A percentile compares a stretch with the other conserved stretches of the same genome.
Conservation (phyloP, 352 stramenopile genomes). For the Phytophthora pseudosyringae region DNA sequence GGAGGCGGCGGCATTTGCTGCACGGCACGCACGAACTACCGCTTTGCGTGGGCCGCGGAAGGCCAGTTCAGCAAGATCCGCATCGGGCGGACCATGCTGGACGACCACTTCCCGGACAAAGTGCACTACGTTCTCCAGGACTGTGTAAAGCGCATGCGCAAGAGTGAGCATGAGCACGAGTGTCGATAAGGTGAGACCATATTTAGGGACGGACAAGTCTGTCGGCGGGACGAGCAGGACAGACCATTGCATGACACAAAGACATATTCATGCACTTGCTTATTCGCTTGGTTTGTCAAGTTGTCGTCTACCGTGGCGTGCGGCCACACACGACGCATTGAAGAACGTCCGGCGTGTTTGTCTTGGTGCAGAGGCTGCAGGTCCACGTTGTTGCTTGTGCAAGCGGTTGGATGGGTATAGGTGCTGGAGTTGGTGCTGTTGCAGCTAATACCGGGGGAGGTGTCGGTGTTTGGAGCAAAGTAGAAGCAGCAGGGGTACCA, state of each 20-base stretch:
- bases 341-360: conserved; percentile 47
- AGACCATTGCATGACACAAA: conserved; percentile 17
- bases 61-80: conserved; percentile 75
- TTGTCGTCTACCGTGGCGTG: conserved; percentile 37
- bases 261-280: conserved; percentile 11
- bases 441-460: background rate
- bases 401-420: conserved; percentile 9
- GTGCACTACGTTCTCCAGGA: conserved; percentile 88
- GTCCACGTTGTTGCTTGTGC: conserved; percentile 49
- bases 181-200: conserved; percentile 23
- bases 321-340: conserved; percentile 82
- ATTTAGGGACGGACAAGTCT: conserved; percentile 18
- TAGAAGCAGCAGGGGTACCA: background rate
- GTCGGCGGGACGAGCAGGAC: background rate
- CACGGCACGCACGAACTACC: conserved; percentile 84
- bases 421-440: background rate
- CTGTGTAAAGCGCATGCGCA: conserved; percentile 65
- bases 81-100: conserved; percentile 86
- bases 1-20: conserved; percentile 81
- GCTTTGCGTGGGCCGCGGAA: conserved; percentile 69
- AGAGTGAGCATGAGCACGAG: conserved; percentile 39
- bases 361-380: conserved; percentile 80
- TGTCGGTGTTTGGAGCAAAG: conserved; percentile 3
- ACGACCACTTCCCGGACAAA: conserved; percentile 91
- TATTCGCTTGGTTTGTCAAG: background rate